phyloP scores from a whole-genome alignment of 352 stramenopile genomes.

The Pythium diclinum region DNA sequence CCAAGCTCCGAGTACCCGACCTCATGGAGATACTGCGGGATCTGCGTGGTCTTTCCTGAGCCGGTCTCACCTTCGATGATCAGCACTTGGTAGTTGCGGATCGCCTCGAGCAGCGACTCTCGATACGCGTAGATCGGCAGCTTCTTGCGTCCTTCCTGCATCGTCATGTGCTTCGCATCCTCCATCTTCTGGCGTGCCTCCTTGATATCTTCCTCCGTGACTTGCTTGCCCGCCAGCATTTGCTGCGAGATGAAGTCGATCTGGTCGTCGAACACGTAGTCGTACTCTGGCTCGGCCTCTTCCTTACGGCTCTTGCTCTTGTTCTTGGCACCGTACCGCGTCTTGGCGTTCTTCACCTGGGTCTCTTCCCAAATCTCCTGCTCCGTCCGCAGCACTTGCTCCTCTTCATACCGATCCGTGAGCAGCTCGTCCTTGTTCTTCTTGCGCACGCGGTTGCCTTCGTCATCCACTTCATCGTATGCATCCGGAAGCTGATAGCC shows the following conservation, averaged over 20 bases:
- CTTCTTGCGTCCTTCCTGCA: constrained; percentile 93
- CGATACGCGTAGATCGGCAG: constrained; percentile 98
- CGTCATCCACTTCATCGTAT: constrained; percentile 92
- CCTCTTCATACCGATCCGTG: constrained; percentile 92
- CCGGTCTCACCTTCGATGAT: constrained; percentile 92
- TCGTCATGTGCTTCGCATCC: constrained; percentile 89
- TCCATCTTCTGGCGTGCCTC: constrained; percentile 71
- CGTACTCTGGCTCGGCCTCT: constrained; percentile 87
- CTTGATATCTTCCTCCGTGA: constrained; percentile 79
- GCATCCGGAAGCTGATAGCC: constrained; percentile 96
- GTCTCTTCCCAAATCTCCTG: constrained; percentile 98
- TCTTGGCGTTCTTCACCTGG: constrained; percentile 90
- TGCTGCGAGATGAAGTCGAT: constrained; percentile 98
- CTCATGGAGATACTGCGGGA: constrained; percentile 97
- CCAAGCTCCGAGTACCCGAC: constrained; percentile 97
- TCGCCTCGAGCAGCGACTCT: constrained; percentile 96
- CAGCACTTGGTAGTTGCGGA: constrained; percentile 92
- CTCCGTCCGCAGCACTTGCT: constrained; percentile 93
- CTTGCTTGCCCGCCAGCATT: constrained; percentile 81
- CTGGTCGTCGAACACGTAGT: constrained; percentile 98
- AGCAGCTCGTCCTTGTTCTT: constrained; percentile 93
- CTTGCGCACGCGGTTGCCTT: constrained; percentile 86
- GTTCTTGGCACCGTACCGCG: constrained; percentile 64
- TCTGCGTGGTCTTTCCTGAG: constrained; percentile 98
- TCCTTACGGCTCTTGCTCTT: constrained; percentile 37